Evolutionary conservation across 2,329 filamentous ascomycete genomes (phyloP).

Genomic region (Monilinia aucupariae): DNA sequence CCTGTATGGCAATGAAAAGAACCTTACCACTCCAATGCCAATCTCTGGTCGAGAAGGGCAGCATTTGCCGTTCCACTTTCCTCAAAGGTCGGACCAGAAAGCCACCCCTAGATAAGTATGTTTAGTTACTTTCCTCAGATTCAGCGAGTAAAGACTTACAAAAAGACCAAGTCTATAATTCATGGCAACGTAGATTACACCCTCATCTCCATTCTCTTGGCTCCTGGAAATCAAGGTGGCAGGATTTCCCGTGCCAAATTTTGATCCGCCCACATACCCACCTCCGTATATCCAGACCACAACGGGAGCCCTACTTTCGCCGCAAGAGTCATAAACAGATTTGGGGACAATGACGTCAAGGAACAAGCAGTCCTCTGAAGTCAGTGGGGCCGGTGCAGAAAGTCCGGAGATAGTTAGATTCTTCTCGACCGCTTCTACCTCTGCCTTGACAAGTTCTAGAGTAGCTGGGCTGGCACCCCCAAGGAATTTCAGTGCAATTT

Average conservation of each 20-base stretch:
- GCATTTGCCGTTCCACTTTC: conserved; percentile 44
- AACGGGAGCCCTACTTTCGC: conserved; percentile 16
- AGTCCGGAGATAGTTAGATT: conserved; percentile 14
- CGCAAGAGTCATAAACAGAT: conserved; percentile 31
- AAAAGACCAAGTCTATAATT: conserved; percentile 36
- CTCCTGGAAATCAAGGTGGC: conserved; percentile 38
- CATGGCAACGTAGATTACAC: conserved; percentile 34
- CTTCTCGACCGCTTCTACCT: conserved; percentile 3
- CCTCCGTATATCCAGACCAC: conserved; percentile 36
- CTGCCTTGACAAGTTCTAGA: conserved; percentile 5
- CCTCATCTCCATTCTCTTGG: conserved; percentile 33
- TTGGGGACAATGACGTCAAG: conserved; percentile 44
- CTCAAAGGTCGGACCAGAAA: conserved; percentile 41
- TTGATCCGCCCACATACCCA: conserved; percentile 40
- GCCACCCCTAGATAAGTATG: conserved; percentile 24
- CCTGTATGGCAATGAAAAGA: neutral
- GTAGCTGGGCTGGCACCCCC: conserved; percentile 3
- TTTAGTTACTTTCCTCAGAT: neutral
- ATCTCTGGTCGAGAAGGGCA: conserved; percentile 48
- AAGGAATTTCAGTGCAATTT: conserved; percentile 3
- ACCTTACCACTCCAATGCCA: conserved; percentile 47
- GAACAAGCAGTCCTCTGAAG: conserved; percentile 44
- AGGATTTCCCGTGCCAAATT: conserved; percentile 37
- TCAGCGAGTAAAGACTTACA: conserved; percentile 21
- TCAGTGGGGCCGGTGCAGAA: conserved; percentile 1